Conservation (phyloP, 2,329 filamentous ascomycete species). For the Rhynchosporium agropyri region DNA sequence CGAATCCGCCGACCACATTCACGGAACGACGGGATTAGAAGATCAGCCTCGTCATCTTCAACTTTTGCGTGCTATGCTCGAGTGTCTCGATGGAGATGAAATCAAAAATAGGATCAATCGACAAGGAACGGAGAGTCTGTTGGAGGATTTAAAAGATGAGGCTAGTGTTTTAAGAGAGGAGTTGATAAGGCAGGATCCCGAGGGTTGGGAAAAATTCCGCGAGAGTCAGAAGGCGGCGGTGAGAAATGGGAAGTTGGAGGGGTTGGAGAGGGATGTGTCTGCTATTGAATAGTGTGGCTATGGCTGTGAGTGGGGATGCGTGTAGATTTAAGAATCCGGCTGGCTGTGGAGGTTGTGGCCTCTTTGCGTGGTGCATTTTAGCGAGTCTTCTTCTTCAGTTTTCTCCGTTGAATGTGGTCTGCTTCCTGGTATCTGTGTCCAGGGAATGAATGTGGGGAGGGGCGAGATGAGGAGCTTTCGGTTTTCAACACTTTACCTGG, state of each 20-base stretch:
- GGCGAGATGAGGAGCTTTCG: too few species aligned
- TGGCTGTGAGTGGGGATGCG: slow-evolving; percentile 1
- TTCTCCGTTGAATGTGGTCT: too few species aligned
- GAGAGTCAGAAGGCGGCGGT: slow-evolving; percentile 55
- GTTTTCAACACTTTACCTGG: too few species aligned
- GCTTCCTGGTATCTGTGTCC: too few species aligned
- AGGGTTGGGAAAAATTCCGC: slow-evolving; percentile 65
- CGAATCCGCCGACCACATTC: slow-evolving; percentile 32
- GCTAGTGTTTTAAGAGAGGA: slow-evolving; percentile 46
- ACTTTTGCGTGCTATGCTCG: slow-evolving; percentile 63
- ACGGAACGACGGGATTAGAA: slow-evolving; percentile 49
- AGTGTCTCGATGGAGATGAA: slow-evolving; percentile 63
- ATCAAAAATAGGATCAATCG: slow-evolving; percentile 55
- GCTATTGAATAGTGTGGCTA: slow-evolving; percentile 31
- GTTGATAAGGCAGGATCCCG: slow-evolving; percentile 63
- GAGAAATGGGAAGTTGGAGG: slow-evolving; percentile 33
- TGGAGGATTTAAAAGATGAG: slow-evolving; percentile 59
- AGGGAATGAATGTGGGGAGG: too few species aligned
- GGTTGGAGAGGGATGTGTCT: slow-evolving; percentile 29
- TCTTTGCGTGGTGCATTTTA: too few species aligned
- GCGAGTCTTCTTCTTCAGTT: too few species aligned
- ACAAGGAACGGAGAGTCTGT: slow-evolving; percentile 56
- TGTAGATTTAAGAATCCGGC: not conserved
- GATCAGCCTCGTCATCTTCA: slow-evolving; percentile 40
- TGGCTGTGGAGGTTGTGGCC: too few species aligned